These are phyloP conservation scores for Psilocybe mexicana DNA, from an alignment of 1,284 basidiomycete species.

Conservation along the genomic window DNA sequence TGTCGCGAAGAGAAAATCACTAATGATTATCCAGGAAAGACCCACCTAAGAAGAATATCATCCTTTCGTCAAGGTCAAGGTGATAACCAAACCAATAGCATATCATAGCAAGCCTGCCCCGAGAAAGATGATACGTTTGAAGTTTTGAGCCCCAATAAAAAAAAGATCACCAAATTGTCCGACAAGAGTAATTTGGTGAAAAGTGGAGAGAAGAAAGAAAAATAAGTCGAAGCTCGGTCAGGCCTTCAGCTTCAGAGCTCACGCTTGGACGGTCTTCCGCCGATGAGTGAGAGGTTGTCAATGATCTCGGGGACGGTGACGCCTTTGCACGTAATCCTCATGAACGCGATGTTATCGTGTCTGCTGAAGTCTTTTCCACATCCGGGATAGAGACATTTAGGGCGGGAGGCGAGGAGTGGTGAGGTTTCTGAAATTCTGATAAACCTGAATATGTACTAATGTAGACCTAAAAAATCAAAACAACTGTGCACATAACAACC, in stretches of 20 bases:
- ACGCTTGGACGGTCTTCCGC: slow-evolving; percentile 5
- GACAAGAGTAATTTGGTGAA: neutral
- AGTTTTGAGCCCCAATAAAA: neutral
- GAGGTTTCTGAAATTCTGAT: no score
- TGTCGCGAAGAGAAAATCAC: neutral
- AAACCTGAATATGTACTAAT: no score
- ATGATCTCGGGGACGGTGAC: slow-evolving; percentile 3
- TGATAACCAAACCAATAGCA: no score
- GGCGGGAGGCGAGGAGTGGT: no score
- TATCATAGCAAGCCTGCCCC: no score
- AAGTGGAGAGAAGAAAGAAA: neutral
- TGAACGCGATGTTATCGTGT: slow-evolving; percentile 76
- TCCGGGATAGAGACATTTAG: slow-evolving; percentile 66
- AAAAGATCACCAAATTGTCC: neutral
- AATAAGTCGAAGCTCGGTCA: neutral
- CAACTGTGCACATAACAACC: no score
- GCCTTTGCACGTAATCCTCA: slow-evolving; percentile 38
- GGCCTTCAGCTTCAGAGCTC: neutral
- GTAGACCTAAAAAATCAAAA: no score
- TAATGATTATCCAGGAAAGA: no score
- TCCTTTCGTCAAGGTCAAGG: no score
- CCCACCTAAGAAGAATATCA: no score
- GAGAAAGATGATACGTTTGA: neutral
- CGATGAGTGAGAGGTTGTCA: neutral
- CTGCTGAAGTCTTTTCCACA: slow-evolving; percentile 84